A percentile compares a stretch with the other conserved stretches of the same genome.
These are phyloP conservation scores for Collariella sp. DNA, from an alignment of 495 filamentous ascomycete species.

Conservation along the genomic window DNA sequence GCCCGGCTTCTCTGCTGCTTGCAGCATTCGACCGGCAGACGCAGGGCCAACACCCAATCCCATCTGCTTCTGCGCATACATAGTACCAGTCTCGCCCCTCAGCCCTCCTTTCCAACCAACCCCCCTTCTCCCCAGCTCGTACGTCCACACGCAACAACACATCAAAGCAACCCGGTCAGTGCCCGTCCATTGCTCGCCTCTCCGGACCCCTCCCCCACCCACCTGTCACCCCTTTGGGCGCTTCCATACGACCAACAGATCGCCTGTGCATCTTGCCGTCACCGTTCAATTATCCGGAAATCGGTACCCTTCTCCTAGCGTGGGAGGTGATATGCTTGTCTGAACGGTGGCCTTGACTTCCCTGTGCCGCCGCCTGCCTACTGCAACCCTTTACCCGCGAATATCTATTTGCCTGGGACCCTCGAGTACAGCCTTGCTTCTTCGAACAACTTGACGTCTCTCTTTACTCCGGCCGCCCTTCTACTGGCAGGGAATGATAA, in stretches of 20 bases:
- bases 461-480: not conserved
- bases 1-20: constrained; percentile 15
- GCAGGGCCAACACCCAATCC: constrained; percentile 13
- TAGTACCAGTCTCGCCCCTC: constrained; percentile 6
- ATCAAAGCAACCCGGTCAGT: constrained; percentile 14
- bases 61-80: constrained; percentile 10
- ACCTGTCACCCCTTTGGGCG: not conserved
- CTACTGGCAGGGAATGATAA: constrained; percentile 13
- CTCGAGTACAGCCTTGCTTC: constrained; percentile 13
- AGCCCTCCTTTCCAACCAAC: constrained; percentile 7
- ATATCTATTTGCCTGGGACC: constrained; percentile 26
- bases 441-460: not conserved
- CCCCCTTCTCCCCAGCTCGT: not conserved
- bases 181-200: constrained; percentile 6
- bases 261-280: constrained; percentile 21
- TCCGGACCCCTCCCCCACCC: constrained; percentile 1
- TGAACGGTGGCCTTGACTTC: constrained; percentile 14
- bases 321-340: constrained; percentile 23
- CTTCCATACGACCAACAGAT: constrained; percentile 22
- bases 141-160: not conserved
- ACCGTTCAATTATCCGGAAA: constrained; percentile 31
- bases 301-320: constrained; percentile 21
- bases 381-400: constrained; percentile 26
- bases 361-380: constrained; percentile 32
- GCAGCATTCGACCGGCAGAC: constrained; percentile 15